phyloP scores from a whole-genome alignment of 2,329 filamentous ascomycete species.

The Colletotrichum limetticola region DNA sequence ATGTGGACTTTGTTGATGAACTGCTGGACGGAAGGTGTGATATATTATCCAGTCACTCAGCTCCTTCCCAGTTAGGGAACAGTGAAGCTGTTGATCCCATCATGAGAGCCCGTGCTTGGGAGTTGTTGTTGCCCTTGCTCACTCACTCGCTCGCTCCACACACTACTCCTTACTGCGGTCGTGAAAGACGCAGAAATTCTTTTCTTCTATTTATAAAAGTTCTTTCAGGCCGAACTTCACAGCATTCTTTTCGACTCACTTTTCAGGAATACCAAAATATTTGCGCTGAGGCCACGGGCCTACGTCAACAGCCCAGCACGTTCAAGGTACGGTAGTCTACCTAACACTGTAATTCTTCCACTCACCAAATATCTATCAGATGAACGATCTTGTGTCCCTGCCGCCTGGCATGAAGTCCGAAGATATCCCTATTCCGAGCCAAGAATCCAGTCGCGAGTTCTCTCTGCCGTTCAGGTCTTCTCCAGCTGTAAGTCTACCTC shows the following conservation, averaged over 20 bases:
- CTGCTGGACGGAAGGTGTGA: not conserved
- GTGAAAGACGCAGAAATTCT: too few species aligned
- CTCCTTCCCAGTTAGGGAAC: not conserved
- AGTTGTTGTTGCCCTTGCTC: not conserved
- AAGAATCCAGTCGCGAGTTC: not conserved
- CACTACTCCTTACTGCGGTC: too few species aligned
- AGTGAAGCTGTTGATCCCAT: not conserved
- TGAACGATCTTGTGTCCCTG: not conserved
- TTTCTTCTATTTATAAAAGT: too few species aligned
- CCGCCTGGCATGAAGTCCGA: too few species aligned
- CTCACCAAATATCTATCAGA: not conserved
- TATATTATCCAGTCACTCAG: too few species aligned
- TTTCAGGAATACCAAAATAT: too few species aligned
- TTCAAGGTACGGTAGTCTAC: not conserved
- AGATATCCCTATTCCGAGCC: not conserved
- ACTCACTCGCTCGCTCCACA: too few species aligned
- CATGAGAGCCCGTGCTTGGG: not conserved
- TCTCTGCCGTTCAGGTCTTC: not conserved
- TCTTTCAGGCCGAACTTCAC: too few species aligned
- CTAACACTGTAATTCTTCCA: not conserved
- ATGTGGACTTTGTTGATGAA: not conserved
- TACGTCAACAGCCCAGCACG: too few species aligned
- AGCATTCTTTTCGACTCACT: too few species aligned
- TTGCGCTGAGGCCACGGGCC: too few species aligned
- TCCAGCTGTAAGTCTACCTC: not conserved